phyloP scores from a whole-genome alignment of 768 basidiomycete species.

The Suillus brevipes region DNA sequence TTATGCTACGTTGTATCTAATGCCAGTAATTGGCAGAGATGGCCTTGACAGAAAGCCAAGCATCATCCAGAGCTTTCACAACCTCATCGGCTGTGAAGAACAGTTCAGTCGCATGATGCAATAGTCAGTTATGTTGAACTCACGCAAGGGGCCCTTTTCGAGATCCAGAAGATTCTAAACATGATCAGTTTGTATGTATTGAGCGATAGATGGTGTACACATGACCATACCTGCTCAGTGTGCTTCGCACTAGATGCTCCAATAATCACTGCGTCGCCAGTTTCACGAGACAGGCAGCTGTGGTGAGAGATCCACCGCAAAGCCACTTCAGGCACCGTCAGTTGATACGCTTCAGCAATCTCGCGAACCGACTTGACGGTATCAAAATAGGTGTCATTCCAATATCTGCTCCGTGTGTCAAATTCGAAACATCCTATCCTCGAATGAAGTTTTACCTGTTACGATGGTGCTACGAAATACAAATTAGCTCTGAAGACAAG shows the following conservation, averaged over 20 bases:
- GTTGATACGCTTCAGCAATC: conserved; percentile 50
- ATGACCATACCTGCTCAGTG: conserved; percentile 45
- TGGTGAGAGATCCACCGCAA: conserved; percentile 54
- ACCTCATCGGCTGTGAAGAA: conserved; percentile 46
- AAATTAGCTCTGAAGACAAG: not conserved
- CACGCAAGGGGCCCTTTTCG: conserved; percentile 58
- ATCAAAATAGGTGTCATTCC: conserved; percentile 54
- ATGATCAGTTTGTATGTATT: not conserved
- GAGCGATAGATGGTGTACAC: not conserved
- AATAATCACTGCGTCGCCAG: conserved; percentile 44
- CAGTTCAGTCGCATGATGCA: not conserved
- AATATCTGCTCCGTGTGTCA: conserved; percentile 39
- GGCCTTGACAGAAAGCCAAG: conserved; percentile 46
- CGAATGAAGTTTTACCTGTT: conserved; percentile 37
- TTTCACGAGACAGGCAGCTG: conserved; percentile 45
- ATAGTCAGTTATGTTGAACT: conserved; percentile 14
- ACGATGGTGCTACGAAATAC: conserved; percentile 35
- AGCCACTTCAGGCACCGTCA: conserved; percentile 47
- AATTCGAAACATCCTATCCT: not conserved
- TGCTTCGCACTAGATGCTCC: conserved; percentile 50
- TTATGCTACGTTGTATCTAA: conserved; percentile 1
- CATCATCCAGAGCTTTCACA: conserved; percentile 48
- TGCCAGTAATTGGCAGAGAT: conserved; percentile 41
- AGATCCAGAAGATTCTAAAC: conserved; percentile 48
- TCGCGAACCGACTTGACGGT: conserved; percentile 45